Base-by-base conservation (phyloP, 1,284 basidiomycete genomes). In the Neonothopanus nambi region DNA sequence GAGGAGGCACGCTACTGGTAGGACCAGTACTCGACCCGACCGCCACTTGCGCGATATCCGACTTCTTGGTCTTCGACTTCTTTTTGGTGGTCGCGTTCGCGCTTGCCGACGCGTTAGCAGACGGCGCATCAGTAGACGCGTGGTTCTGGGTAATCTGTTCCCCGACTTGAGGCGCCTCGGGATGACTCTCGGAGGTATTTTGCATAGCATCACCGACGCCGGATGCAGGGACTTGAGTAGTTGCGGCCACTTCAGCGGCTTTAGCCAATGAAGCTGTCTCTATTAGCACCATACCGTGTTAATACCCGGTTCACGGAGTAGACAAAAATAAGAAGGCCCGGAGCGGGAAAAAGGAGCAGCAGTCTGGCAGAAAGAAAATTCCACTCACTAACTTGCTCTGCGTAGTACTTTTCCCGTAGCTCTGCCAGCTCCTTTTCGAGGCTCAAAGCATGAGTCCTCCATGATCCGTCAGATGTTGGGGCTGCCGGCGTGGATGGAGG, bases 381-480 rank as follows among this genome's bases (percentile, higher is more conserved):
- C 15, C 18, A 64, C 73, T 37, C 57, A 80, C 80, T 74, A 36
- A 73, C 67, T 55, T 69, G 70, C 55, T 78, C 73, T 4, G 63
- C 60, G 13, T 78, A 75, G 46, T 73, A 70, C 51, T 72, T 67
- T 45, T 61, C 66, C 51, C 74, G 69, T 42, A 82, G 61, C 2
- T 62, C 60, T 5, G 60, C 60, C 33, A 75, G 62, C 28, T 77
- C 68, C 49, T 61, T 67, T 58, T 82, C 81, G 17, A 84, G 65
- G 20, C 66, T 62, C 17, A 78, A 63, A 1, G 73, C 78, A 50
- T 72, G 74, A 3, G 60, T 66, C 50, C 72, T 73, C 81, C 80
- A 84, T 21, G 65, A 64, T 12, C 65, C 62, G 15, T 70, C 67
- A 1, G 55, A 20, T 15, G 57, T 57, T 24, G 63, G 60, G 37